A percentile compares a stretch with the other conserved stretches of the same genome.
Evolutionary conservation across 441 rosid species (phyloP).

Genomic region (Raphanus hybrid): DNA sequence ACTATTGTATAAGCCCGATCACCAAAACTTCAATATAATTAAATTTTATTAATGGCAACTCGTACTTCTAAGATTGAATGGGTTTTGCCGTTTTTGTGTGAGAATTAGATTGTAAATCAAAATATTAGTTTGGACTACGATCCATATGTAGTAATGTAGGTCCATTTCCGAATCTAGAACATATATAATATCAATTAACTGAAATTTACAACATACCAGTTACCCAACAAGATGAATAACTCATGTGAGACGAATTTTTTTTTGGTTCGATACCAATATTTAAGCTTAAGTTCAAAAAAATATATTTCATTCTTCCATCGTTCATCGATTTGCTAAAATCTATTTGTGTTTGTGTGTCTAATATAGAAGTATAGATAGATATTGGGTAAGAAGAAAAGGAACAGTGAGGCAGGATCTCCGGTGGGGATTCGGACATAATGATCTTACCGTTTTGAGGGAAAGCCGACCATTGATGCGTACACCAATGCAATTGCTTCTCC

Average conservation of each 20-base stretch:
- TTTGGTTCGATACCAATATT: too few species aligned
- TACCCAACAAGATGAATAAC: not conserved
- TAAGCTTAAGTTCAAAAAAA: too few species aligned
- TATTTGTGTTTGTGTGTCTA: not conserved
- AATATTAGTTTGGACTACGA: not conserved
- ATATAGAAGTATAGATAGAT: not conserved
- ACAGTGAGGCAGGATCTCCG: conserved; percentile 46
- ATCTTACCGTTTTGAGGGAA: conserved; percentile 40
- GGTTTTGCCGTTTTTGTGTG: not conserved
- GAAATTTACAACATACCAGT: not conserved
- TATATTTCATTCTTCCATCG: conserved; percentile 27
- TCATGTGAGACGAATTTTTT: not conserved
- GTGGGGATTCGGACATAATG: conserved; percentile 45
- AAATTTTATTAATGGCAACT: not conserved
- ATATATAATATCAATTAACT: not conserved
- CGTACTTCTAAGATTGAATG: not conserved
- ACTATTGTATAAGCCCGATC: conserved; percentile 1
- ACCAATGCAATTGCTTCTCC: conserved; percentile 41
- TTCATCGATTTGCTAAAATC: not conserved
- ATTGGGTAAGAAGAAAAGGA: conserved; percentile 32
- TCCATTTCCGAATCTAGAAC: not conserved
- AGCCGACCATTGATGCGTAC: conserved; percentile 44
- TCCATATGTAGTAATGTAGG: not conserved
- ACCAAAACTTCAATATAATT: conserved; percentile 3
- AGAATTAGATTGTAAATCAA: not conserved